Evolutionary conservation across 352 stramenopile species (phyloP).

Genomic region (Pythium myriotylum): DNA sequence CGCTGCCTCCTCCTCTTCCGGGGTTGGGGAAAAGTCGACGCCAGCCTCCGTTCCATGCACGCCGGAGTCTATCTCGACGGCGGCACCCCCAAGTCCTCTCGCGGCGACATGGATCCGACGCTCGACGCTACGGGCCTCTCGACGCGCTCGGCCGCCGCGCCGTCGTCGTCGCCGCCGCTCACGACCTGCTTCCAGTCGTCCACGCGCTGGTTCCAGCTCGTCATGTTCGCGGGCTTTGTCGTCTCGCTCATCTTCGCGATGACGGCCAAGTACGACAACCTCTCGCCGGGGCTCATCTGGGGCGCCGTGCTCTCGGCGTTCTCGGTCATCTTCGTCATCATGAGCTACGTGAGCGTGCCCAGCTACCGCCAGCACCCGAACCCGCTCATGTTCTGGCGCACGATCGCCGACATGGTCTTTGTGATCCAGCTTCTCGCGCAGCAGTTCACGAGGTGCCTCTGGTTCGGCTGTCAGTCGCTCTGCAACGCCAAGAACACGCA

Average conservation of each 20-base stretch:
- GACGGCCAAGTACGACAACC: slow-evolving; percentile 66
- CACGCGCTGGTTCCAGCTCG: slow-evolving; percentile 83
- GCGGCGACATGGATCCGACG: not conserved
- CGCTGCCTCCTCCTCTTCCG: not conserved
- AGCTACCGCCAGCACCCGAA: slow-evolving; percentile 87
- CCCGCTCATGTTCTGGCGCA: slow-evolving; percentile 88
- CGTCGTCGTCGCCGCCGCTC: slow-evolving; percentile 11
- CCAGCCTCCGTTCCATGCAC: slow-evolving; percentile 2
- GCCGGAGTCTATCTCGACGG: slow-evolving; percentile 18
- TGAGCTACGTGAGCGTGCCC: slow-evolving; percentile 80
- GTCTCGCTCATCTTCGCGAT: slow-evolving; percentile 62
- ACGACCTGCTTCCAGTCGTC: slow-evolving; percentile 73
- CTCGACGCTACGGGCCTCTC: not conserved
- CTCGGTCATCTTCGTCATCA: slow-evolving; percentile 87
- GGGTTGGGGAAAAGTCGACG: too few relatives aligned
- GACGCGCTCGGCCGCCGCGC: not conserved
- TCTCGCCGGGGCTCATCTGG: slow-evolving; percentile 84
- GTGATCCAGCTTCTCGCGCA: slow-evolving; percentile 81
- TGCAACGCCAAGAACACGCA: slow-evolving; percentile 69
- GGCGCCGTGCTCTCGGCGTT: slow-evolving; percentile 80
- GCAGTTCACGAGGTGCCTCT: slow-evolving; percentile 80
- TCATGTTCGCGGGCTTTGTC: slow-evolving; percentile 83
- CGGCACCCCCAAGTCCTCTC: slow-evolving; percentile 23
- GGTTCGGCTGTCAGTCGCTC: slow-evolving; percentile 80
- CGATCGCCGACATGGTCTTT: slow-evolving; percentile 84